Evolutionary conservation across 116 monocot genomes (phyloP), one percentile per base, ranked within the genome.

Genomic region (Cymodocea nodosa): DNA sequence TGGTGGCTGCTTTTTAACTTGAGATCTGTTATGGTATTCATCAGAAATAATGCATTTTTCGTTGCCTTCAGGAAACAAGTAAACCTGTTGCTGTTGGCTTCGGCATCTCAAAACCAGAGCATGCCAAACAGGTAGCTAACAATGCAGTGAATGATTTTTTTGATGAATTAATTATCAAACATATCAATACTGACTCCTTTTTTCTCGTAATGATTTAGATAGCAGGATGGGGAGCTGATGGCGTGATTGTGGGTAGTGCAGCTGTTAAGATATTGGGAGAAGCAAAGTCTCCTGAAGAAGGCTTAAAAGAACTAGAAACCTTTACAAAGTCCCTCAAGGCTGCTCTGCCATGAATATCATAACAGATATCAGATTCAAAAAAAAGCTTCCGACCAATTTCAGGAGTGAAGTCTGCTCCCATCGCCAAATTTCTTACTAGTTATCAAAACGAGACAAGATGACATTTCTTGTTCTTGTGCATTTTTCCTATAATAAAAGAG

Each of bases 41-140:
- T 37, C 2, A 24, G 24, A 64, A 23, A 22, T 53, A 15, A 6
- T 24, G 25, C 5, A 23, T 52, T 15, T 52, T 51, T 6, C 15
- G 15, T 6, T 14, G 39, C 48, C 40, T 44, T 59, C 79, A 97
- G 97, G 80, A 49, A 12, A 86, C 91, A 54, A 71, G 53, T 1
- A 97, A 97, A 72, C 85, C 88, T 23, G 91, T 97, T 50, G 88
- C 88, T 1, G 97, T 91, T 53, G 97, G 97, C 18, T 97, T 97
- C 70, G 91, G 91, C 24, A 82, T 91, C 76, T 91, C 97, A 65
- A 65, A 65, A 23, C 65, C 65, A 50, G 65, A 65, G 50, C 65
- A 65, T 50, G 50, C 51, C 9, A 51, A 65, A 14, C 65, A 65
- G 51, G 65, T 64, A 24, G 18, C 19, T 11, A n/a, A 4, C 17